A percentile compares a stretch with the other conserved stretches of the same genome.
Evolutionary conservation across 345 rosid species (phyloP).

Genomic region (Eucalyptus erythrocorys): DNA sequence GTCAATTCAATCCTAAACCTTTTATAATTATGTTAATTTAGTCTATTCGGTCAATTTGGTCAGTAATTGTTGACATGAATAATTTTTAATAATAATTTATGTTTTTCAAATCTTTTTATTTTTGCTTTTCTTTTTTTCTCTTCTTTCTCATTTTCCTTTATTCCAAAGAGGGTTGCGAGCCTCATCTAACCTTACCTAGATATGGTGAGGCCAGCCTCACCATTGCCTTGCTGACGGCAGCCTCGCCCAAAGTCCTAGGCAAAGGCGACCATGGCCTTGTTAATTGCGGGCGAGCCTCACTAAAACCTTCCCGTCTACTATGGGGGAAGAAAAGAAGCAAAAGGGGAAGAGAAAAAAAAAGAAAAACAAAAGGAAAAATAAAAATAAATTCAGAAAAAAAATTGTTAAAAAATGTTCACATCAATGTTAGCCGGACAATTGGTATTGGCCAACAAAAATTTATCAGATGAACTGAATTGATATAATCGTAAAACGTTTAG

Average conservation of each 20-base stretch:
- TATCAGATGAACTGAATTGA: accelerated
- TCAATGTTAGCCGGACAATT: accelerated
- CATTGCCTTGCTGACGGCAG: accelerated
- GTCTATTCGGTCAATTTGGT: accelerated
- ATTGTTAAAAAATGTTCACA: too few species aligned
- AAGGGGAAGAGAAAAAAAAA: accelerated
- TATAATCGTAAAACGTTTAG: accelerated
- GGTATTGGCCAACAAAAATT: background rate
- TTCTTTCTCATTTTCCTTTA: too few species aligned
- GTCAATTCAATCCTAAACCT: accelerated
- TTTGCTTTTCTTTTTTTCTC: too few species aligned
- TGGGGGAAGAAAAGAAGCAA: accelerated
- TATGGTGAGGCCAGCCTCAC: too few species aligned
- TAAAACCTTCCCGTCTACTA: accelerated
- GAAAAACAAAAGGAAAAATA: too few species aligned
- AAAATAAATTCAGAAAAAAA: accelerated
- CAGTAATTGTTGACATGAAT: accelerated
- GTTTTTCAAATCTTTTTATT: too few species aligned
- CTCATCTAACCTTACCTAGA: accelerated
- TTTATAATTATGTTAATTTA: too few species aligned
- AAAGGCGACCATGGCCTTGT: too few species aligned
- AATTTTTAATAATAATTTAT: too few species aligned
- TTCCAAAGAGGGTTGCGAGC: accelerated
- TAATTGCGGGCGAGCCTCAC: accelerated
- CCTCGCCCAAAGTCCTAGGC: too few species aligned